Percentiles rank a stretch among this genome's conserved stretches.
phyloP scores from a whole-genome alignment of 2,329 filamentous ascomycete genomes.

The Sclerotinia spermophila region DNA sequence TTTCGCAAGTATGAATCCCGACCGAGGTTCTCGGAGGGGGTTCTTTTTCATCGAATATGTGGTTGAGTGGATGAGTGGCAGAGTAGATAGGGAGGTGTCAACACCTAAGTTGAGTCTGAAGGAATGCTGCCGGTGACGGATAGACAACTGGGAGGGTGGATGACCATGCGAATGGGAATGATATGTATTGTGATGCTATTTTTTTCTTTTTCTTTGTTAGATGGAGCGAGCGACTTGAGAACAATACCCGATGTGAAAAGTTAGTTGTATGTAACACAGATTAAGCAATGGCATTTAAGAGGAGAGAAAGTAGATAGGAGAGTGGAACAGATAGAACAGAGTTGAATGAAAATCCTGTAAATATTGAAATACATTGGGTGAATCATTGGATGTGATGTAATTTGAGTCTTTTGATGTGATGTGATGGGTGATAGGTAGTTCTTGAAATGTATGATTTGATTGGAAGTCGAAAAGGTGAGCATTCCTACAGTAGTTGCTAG shows the following conservation, averaged over 20 bases:
- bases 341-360: conserved; percentile 1
- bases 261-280: conserved; percentile 4
- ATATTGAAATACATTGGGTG: neutral
- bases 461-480: neutral
- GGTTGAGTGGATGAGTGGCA: neutral
- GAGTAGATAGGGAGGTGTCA: neutral
- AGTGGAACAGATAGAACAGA: neutral
- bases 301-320: neutral
- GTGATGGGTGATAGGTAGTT: neutral
- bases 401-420: neutral
- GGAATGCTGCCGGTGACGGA: neutral
- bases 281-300: conserved; percentile 2
- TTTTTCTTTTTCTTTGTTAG: conserved; percentile 2
- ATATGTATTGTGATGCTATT: conserved; percentile 6
- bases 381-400: neutral
- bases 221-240: conserved; percentile 13
- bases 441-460: neutral
- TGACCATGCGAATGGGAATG: neutral
- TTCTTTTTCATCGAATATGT: neutral
- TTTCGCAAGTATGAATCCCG: neutral
- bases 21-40: neutral
- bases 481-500: no score
- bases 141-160: neutral
- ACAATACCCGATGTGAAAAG: conserved; percentile 10
- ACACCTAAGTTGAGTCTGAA: neutral